phyloP scores from a whole-genome alignment of 139 green algal genomes.

The Closterium sp. region DNA sequence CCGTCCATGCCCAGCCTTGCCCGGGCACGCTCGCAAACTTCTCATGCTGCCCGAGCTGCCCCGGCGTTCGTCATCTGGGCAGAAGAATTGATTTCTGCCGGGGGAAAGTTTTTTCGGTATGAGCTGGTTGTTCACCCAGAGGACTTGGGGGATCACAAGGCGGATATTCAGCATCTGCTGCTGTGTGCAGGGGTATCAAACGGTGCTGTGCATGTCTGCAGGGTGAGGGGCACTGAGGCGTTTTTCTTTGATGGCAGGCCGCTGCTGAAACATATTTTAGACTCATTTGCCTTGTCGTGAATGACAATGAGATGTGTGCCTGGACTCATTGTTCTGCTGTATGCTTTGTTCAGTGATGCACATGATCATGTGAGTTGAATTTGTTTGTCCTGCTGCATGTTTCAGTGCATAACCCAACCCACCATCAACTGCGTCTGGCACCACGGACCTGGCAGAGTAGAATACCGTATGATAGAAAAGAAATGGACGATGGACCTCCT shows the following conservation, averaged over 20 bases:
- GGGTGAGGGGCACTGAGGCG: not conserved
- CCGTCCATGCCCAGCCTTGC: not conserved
- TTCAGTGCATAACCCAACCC: too few species aligned
- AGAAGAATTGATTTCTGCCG: not conserved
- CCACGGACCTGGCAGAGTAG: too few species aligned
- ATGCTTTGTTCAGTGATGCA: too few species aligned
- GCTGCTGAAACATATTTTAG: not conserved
- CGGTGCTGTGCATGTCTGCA: slow-evolving; percentile 5
- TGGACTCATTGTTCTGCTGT: too few species aligned
- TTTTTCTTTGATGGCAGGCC: not conserved
- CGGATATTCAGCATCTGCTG: slow-evolving; percentile 9
- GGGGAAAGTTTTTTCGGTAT: not conserved
- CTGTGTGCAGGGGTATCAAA: not conserved
- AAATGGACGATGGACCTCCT: too few species aligned
- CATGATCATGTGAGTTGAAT: too few species aligned
- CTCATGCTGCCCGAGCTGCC: not conserved
- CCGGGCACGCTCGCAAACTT: not conserved
- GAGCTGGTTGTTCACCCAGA: slow-evolving; percentile 16
- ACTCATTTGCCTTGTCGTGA: not conserved
- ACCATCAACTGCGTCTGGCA: too few species aligned
- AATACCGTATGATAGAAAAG: too few species aligned
- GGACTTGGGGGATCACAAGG: not conserved
- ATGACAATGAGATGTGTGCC: too few species aligned
- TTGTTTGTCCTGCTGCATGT: too few species aligned
- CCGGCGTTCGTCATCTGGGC: slow-evolving; percentile 6